Base-by-base conservation (phyloP, 305 asterid genomes). In the Striga hermonthica region DNA sequence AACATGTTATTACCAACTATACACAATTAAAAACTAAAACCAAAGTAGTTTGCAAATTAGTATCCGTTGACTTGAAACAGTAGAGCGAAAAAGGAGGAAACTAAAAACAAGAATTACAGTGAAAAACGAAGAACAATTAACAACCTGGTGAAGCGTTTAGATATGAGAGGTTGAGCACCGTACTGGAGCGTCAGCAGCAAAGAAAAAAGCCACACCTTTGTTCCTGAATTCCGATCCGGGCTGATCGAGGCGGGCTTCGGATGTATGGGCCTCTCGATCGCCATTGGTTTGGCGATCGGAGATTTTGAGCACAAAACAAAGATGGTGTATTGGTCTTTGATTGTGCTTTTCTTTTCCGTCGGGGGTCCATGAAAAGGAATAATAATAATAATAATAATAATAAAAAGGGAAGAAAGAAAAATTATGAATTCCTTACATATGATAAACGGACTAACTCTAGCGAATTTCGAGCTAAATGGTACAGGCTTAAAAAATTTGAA, bases 141-240 rank as follows among this genome's bases (percentile, higher is more conserved):
- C 14, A 64, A 93, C 99, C 99, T 80, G 78, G 85, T 84, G 78
- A 76, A 90, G 4, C 90, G 87, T 67, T 86, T 89, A 74, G 98
- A 87, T 82, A 92, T 87, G 72, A 89, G 91, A 57, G 97, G 97
- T 59, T 92, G 97, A 75, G 82, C 91, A 22, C 98, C 98, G 72
- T 92, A 92, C 80, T 92, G 98, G 63, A 92, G 79, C 31, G 93
- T 84, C 38, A 89, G 87, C 13, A 92, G 75, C 73, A 87, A 22
- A 4, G 95, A 92, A 64, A 76, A 81, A 7, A 93, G 70, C 99
- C 95, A 90, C n/a, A 93, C 89, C 76, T 82, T 86, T 37, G 78
- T 7, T 62, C 73, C 64, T 35, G 81, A 69, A 70, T 68, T 79
- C 7, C 81, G 39, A 41, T 67, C 75, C 41, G 72, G 74, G 68